These are phyloP conservation scores for Fimicolochytrium jonesii DNA, from an alignment of 192 early-diverging fungal genomes.

Conservation along the genomic window DNA sequence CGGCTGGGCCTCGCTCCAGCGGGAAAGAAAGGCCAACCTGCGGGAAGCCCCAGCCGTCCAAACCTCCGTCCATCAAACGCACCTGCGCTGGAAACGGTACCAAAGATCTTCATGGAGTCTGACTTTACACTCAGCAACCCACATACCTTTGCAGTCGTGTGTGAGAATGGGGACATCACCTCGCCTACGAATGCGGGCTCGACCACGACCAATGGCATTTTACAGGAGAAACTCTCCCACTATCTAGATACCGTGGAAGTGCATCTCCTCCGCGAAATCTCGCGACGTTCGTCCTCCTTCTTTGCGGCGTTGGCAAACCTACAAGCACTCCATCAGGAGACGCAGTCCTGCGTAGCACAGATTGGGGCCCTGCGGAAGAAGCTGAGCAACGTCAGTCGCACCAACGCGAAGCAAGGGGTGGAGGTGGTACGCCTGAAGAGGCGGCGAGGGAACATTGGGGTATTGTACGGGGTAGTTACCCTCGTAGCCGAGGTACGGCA, in stretches of 20 bases:
- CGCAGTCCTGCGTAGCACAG: constrained; percentile 80
- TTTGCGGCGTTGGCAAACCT: constrained; percentile 92
- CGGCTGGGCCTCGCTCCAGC: constrained; percentile 9
- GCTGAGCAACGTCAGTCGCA: constrained; percentile 59
- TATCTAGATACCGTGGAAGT: constrained; percentile 93
- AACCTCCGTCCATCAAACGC: constrained; percentile 58
- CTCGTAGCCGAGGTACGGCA: constrained; percentile 73
- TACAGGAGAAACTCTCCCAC: constrained; percentile 87
- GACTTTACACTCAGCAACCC: constrained; percentile 88
- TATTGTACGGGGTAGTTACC: constrained; percentile 65
- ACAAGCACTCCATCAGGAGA: constrained; percentile 89
- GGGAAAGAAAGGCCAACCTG: not conserved
- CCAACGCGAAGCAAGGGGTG: constrained; percentile 72
- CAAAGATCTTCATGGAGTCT: constrained; percentile 80
- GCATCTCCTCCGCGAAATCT: constrained; percentile 92
- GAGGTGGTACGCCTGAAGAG: constrained; percentile 79
- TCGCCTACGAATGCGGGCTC: constrained; percentile 36
- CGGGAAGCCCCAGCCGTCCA: constrained; percentile 20
- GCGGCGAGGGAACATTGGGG: constrained; percentile 64
- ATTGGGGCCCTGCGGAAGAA: constrained; percentile 74
- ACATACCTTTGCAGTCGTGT: constrained; percentile 79
- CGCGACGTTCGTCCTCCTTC: constrained; percentile 88
- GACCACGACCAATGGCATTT: constrained; percentile 58
- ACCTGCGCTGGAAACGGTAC: constrained; percentile 79
- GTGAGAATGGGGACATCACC: constrained; percentile 66